Evolutionary conservation across 2,329 filamentous ascomycete genomes (phyloP), one percentile per base, ranked within the genome.

Genomic region (Ophiostoma quercus): DNA sequence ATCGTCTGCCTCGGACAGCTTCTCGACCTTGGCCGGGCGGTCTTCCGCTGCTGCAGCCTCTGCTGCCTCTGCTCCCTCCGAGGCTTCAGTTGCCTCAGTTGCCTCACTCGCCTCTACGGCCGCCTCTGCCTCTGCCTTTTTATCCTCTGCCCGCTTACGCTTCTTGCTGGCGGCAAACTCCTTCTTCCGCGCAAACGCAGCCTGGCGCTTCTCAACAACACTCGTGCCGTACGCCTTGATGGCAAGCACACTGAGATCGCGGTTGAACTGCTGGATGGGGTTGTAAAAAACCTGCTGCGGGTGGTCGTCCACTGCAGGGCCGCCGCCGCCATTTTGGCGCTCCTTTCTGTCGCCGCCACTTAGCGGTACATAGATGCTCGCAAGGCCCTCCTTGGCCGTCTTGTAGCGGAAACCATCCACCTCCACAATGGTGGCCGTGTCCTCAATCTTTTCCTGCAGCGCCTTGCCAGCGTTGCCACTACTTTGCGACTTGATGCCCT

Each of bases 251-350:
- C 92, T 97, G 74, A 99, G 80, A 77, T 99, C 95, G 66, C 96
- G 90, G 79, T 99, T 99, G 84, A 98, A 99, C 78, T 99, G 95
- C 78, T 99, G 95, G 69, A 99, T 97, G 0, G 95, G 94, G 75
- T 99, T 99, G 84, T 99, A 99, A 77, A 99, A 99, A 70, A 99
- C 96, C 75, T 94, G 90, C 74, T 89, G 86, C 54, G 88, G 83
- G 74, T 87, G 84, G 68, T 88, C 85, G 71, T 85, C 82, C 75
- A 87, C 85, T 70, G 83, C 79, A 7, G 78, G 77, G 70, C 79
- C 75, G 79, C 81, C 73, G 74, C 76, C 70, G 43, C 74, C 71
- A 25, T 73, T 73, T 8, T 73, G 70, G 66, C 75, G 75, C 41
- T 73, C 70, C 34, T 74, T 74, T 22, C 74, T 73, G 47, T 79